phyloP scores from a whole-genome alignment of 345 rosid species.

The Pseudoturritis turrita region DNA sequence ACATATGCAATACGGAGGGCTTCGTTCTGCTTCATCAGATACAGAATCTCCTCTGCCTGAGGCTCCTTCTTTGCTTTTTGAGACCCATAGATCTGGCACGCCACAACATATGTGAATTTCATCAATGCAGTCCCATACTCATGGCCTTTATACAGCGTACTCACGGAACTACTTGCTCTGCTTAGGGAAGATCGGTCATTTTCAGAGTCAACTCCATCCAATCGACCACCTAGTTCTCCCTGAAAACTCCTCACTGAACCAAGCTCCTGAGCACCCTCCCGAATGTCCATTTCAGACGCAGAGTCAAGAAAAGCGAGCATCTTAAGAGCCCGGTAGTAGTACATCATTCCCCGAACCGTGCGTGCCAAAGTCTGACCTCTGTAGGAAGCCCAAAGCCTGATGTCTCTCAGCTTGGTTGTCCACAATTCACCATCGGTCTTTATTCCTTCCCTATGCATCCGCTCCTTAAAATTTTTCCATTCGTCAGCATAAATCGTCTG shows the following conservation, averaged over 20 bases:
- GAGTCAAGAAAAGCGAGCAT: conserved; percentile 96
- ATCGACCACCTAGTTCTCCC: conserved; percentile 35
- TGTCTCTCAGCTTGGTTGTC: conserved; percentile 74
- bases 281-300: conserved; percentile 92
- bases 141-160: conserved; percentile 72
- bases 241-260: conserved; percentile 51
- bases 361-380: conserved; percentile 96
- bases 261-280: conserved; percentile 72
- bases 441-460: conserved; percentile 89
- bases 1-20: conserved; percentile 93
- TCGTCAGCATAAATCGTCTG: conserved; percentile 93
- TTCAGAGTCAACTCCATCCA: conserved; percentile 33
- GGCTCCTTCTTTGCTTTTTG: conserved; percentile 64
- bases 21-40: conserved; percentile 67
- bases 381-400: conserved; percentile 97
- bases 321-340: conserved; percentile 89
- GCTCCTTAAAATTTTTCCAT: conserved; percentile 89
- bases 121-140: conserved; percentile 74
- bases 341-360: conserved; percentile 99
- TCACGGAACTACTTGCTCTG: conserved; percentile 54
- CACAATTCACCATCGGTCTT: conserved; percentile 61
- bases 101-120: conserved; percentile 84
- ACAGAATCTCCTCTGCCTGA: conserved; percentile 76
- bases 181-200: conserved; percentile 41
- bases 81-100: conserved; percentile 81